phyloP scores from a whole-genome alignment of 345 rosid species.

The Rhodomyrtus tomentosa region DNA sequence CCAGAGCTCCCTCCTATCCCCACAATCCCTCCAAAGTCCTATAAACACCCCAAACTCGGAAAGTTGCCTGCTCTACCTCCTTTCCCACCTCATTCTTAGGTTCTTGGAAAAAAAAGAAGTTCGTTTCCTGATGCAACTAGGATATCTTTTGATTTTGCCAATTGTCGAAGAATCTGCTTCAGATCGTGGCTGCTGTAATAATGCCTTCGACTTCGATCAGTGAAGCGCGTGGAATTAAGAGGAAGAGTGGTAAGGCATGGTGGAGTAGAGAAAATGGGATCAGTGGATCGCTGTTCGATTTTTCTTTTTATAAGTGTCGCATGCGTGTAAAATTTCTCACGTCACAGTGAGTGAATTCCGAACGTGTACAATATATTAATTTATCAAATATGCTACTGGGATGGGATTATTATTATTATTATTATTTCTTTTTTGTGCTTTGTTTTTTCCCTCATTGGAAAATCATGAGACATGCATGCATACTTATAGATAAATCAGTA shows the following conservation, averaged over 20 bases:
- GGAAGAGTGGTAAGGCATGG: neutral
- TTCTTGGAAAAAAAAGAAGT: neutral
- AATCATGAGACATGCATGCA: neutral
- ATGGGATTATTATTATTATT: too few relatives aligned
- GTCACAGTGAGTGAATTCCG: neutral
- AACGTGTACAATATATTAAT: neutral
- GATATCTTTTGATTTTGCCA: neutral
- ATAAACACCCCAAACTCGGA: slow-evolving; percentile 30
- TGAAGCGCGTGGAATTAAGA: neutral
- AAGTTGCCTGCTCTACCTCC: slow-evolving; percentile 27
- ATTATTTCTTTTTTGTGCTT: neutral
- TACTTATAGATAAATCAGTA: neutral
- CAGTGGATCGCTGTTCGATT: neutral
- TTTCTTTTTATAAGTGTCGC: neutral
- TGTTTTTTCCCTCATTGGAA: neutral
- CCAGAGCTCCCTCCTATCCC: slow-evolving; percentile 15
- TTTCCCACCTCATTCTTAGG: neutral
- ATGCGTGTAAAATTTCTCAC: neutral
- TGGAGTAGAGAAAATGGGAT: neutral
- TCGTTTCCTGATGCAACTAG: neutral
- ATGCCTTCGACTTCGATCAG: neutral
- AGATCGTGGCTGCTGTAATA: neutral
- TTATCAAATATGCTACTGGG: neutral
- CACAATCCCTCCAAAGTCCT: slow-evolving; percentile 26
- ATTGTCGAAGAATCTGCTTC: neutral